Evolutionary conservation across 139 green algal species (phyloP).

Genomic region (Chlorella sp.): DNA sequence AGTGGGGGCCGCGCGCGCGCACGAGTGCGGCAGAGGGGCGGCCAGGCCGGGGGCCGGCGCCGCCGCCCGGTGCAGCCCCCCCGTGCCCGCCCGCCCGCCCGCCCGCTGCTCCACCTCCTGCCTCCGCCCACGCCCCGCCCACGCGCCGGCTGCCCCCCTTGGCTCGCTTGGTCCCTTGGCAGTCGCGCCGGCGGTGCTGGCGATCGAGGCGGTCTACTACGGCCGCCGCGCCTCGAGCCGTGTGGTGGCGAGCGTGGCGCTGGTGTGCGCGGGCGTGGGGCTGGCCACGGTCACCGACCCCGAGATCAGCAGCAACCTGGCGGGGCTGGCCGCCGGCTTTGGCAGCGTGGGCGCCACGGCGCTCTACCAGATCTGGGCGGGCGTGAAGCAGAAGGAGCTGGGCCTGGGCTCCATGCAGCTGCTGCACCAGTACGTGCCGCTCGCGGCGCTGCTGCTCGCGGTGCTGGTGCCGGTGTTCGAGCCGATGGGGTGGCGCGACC

Average conservation of each 20-base stretch:
- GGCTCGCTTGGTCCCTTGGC: no score
- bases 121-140: neutral
- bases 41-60: no score
- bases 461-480: slow-evolving; percentile 76
- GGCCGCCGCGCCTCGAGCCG: slow-evolving; percentile 39
- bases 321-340: slow-evolving; percentile 60
- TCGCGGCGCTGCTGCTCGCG: slow-evolving; percentile 63
- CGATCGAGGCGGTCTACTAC: slow-evolving; percentile 71
- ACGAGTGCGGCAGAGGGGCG: no score
- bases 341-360: slow-evolving; percentile 73
- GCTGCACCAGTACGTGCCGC: slow-evolving; percentile 80
- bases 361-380: slow-evolving; percentile 86
- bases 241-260: slow-evolving; percentile 59
- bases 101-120: neutral
- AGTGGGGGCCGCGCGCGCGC: no score
- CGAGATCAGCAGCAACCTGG: slow-evolving; percentile 55
- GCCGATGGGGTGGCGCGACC: slow-evolving; percentile 61
- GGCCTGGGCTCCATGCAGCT: slow-evolving; percentile 77
- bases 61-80: no score
- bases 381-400: slow-evolving; percentile 87
- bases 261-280: slow-evolving; percentile 80
- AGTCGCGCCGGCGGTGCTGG: slow-evolving; percentile 84
- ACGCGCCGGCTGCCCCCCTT: neutral
- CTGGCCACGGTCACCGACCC: slow-evolving; percentile 81
- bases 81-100: neutral